Evolutionary conservation across 257 asterid species (phyloP), one percentile per base, ranked within the genome.

Genomic region (Nicotiana tabacum): DNA sequence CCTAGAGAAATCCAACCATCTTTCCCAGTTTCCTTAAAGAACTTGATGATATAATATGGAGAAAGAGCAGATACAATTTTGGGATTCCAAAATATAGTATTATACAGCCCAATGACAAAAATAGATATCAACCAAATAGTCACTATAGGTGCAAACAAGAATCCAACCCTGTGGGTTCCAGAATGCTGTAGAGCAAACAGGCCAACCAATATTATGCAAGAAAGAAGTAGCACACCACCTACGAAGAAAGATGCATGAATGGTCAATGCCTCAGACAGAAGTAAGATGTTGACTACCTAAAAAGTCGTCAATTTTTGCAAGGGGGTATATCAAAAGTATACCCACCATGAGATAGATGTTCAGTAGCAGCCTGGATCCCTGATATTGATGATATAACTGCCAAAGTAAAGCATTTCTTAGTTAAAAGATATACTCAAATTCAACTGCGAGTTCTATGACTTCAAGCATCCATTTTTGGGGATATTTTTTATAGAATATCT

Each of bases 1-100:
- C 99, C 99, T 77, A 95, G 93, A 61, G 99, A 89, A 84, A 95
- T 83, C 98, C 98, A 95, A 82, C 99, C 99, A 65, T 92, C 93
- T 88, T 82, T 92, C 70, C 98, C 97, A 82, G 99, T 96, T 84
- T 83, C 85, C 57, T 81, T 61, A 84, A 94, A 94, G 88, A 91
- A 96, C 86, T 87, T 90, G 86, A 91, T 15, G 43, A 94, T 90
- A 85, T 96, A 96, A 89, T 88, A 87, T 5, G 99, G 99, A 86
- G 99, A 96, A 85, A 96, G 94, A 66, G 98, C 98, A 83, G 81
- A 72, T 32, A 94, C 88, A 81, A 94, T 83, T 82, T 87, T 91
- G 13, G 99, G 98, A 81, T 96, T 92, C 98, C 99, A 96, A 78
- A 61, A 39, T 61, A 96, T 84, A 10, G 83, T 89, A 83, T 96